These are phyloP conservation scores for Areca catechu DNA, from an alignment of 176 grass and related monocot species.

Conservation along the genomic window DNA sequence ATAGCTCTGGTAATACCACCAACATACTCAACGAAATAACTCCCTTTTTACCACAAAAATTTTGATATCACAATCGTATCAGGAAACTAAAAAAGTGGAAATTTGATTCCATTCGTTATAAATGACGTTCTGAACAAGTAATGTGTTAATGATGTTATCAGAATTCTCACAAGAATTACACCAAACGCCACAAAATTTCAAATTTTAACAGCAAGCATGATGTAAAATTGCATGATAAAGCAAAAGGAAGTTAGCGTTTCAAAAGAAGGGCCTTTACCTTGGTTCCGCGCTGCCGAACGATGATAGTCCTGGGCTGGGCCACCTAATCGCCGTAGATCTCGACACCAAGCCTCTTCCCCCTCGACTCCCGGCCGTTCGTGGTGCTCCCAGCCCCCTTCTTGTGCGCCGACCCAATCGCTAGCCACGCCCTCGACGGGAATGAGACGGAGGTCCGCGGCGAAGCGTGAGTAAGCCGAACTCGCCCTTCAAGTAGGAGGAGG, in stretches of 20 bases:
- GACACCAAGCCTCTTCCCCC: conserved; percentile 71
- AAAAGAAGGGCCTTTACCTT: conserved; percentile 31
- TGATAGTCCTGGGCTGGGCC: conserved; percentile 88
- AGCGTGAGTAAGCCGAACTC: conserved; percentile 13
- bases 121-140: too few relatives aligned
- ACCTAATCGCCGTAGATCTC: conserved; percentile 94
- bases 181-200: not conserved
- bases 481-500: conserved; percentile 25
- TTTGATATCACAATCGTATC: too few relatives aligned
- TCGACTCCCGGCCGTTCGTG: conserved; percentile 88
- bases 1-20: too few relatives aligned
- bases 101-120: too few relatives aligned
- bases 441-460: conserved; percentile 10
- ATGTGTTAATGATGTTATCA: too few relatives aligned
- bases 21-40: too few relatives aligned
- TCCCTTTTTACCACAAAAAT: too few relatives aligned
- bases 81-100: too few relatives aligned
- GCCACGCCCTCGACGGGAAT: conserved; percentile 23
- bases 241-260: conserved; percentile 4
- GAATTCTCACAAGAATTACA: too few relatives aligned
- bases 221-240: not conserved
- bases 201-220: not conserved
- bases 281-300: conserved; percentile 91
- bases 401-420: conserved; percentile 92
- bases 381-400: conserved; percentile 98